A percentile compares a stretch with the other conserved stretches of the same genome.
Conservation (phyloP, 2,329 filamentous ascomycete species). For the Colletotrichum sp. region DNA sequence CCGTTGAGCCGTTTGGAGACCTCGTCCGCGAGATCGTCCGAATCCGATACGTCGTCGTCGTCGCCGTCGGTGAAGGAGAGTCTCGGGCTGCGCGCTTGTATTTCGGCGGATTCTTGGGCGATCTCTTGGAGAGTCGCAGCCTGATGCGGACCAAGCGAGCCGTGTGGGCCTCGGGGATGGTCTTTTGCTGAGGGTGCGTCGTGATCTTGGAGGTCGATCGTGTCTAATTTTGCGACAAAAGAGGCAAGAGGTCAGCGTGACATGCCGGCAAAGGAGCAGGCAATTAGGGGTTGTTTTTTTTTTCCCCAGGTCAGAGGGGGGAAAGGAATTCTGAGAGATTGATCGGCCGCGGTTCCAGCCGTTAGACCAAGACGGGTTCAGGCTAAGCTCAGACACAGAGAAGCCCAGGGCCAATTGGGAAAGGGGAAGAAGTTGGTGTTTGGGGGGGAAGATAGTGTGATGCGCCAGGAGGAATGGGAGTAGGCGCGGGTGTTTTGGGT, state of each 20-base stretch:
- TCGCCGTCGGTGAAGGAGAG: constrained; percentile 53
- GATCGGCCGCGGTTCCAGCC: constrained; percentile 16
- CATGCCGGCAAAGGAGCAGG: neutral
- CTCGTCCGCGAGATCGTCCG: constrained; percentile 47
- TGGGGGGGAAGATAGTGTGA: constrained; percentile 7
- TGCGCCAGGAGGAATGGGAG: constrained; percentile 17
- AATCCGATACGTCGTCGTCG: constrained; percentile 45
- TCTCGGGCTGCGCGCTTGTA: constrained; percentile 68
- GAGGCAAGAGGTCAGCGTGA: constrained; percentile 14
- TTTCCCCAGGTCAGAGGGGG: neutral
- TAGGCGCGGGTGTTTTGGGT: constrained; percentile 18
- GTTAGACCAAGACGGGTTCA: constrained; percentile 18
- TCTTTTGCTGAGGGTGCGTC: constrained; percentile 83
- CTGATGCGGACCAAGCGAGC: constrained; percentile 75
- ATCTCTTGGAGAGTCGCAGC: constrained; percentile 83
- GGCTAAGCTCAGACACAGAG: constrained; percentile 17
- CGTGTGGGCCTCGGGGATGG: constrained; percentile 55
- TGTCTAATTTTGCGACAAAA: constrained; percentile 62
- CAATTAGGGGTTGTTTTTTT: neutral
- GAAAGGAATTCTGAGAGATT: constrained; percentile 15
- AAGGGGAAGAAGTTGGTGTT: constrained; percentile 7
- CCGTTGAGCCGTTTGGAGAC: constrained; percentile 43
- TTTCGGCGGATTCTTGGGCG: constrained; percentile 75
- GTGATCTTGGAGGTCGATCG: constrained; percentile 90
- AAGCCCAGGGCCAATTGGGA: constrained; percentile 8